Evolutionary conservation across 225 moss, liverwort and hornwort genomes (phyloP).

Genomic region (Bryoerythrophyllum caledonicum): DNA sequence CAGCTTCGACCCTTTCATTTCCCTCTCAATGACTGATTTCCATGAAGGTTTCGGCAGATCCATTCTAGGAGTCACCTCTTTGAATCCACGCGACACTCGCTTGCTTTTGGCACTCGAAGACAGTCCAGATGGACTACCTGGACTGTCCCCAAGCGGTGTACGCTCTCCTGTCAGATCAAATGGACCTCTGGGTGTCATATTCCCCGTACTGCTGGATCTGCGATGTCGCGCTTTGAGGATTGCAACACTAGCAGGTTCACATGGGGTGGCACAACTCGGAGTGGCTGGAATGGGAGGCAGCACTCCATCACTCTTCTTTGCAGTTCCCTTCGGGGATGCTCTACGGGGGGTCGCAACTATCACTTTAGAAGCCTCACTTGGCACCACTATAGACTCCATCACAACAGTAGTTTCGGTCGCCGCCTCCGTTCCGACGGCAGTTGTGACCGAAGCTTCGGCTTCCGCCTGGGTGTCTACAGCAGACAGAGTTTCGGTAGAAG

Average conservation of each 20-base stretch:
- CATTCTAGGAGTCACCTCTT: conserved; percentile 47
- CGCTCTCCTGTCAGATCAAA: conserved; percentile 26
- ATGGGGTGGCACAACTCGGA: conserved; percentile 29
- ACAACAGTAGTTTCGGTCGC: background rate
- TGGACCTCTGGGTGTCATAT: conserved; percentile 20
- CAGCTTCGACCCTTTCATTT: conserved; percentile 60
- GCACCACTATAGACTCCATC: background rate
- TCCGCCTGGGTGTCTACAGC: background rate
- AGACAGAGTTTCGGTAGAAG: background rate
- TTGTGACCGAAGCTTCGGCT: background rate
- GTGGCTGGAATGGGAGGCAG: conserved; percentile 19
- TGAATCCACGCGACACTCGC: conserved; percentile 41
- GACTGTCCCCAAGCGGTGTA: conserved; percentile 23
- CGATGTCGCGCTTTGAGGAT: conserved; percentile 40
- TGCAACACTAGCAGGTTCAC: conserved; percentile 30
- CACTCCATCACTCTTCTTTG: conserved; percentile 19
- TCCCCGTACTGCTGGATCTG: conserved; percentile 43
- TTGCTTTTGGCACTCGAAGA: conserved; percentile 39
- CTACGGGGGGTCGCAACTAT: conserved; percentile 26
- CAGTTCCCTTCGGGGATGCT: conserved; percentile 25
- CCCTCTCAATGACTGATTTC: conserved; percentile 53
- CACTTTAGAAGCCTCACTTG: background rate
- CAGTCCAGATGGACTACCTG: conserved; percentile 22
- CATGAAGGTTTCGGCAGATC: conserved; percentile 56
- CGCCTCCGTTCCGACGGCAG: background rate